A percentile compares a stretch with the other conserved stretches of the same genome.
Evolutionary conservation across 768 basidiomycete genomes (phyloP).

Genomic region (Amanita jacksonii): DNA sequence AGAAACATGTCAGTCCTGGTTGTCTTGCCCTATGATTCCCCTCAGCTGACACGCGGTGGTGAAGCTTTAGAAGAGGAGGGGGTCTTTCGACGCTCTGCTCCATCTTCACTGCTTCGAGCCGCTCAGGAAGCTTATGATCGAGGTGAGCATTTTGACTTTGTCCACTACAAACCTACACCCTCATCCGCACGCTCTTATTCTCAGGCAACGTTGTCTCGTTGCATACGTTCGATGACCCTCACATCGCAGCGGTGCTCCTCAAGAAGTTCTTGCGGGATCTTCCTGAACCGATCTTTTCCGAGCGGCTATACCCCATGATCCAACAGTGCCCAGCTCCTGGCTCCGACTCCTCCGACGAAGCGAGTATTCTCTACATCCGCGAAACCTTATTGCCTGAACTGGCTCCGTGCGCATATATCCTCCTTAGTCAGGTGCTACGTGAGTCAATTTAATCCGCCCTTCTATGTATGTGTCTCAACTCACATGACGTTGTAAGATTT

Average conservation of each 20-base stretch:
- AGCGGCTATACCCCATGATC: constrained; percentile 54
- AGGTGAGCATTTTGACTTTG: constrained; percentile 29
- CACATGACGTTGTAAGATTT: constrained; percentile 40
- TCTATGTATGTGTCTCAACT: background rate
- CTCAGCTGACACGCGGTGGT: constrained; percentile 10
- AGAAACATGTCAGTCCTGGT: constrained; percentile 36
- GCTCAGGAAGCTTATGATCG: constrained; percentile 81
- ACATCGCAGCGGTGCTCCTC: constrained; percentile 75
- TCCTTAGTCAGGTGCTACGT: constrained; percentile 65
- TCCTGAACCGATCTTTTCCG: constrained; percentile 70
- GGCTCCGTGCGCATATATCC: constrained; percentile 61
- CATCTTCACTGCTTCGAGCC: constrained; percentile 56
- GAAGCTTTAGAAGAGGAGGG: constrained; percentile 65
- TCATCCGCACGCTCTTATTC: constrained; percentile 3
- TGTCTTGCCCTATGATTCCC: constrained; percentile 5
- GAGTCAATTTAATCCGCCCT: constrained; percentile 23
- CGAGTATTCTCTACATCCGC: constrained; percentile 55
- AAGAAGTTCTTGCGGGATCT: constrained; percentile 83
- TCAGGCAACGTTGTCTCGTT: constrained; percentile 72
- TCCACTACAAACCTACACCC: background rate
- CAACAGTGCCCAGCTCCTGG: constrained; percentile 56
- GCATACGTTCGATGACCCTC: constrained; percentile 64
- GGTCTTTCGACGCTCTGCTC: constrained; percentile 76
- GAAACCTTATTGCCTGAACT: constrained; percentile 59
- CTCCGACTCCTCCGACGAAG: constrained; percentile 43